phyloP scores from a whole-genome alignment of 148 eudicot genomes.

The Tetragonia tetragonoides region DNA sequence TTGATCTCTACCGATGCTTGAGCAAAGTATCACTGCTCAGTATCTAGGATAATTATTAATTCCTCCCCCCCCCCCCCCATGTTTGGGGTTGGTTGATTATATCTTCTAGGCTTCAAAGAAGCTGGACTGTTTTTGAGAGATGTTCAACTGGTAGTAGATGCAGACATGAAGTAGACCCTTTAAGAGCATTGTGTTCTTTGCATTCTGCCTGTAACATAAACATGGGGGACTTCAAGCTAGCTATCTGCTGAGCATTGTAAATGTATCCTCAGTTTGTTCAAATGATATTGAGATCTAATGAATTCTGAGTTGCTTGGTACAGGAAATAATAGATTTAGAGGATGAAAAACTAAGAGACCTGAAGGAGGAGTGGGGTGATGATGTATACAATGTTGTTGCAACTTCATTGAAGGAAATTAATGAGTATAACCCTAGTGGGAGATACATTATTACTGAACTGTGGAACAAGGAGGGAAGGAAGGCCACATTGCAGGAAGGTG shows the following conservation, averaged over 20 bases:
- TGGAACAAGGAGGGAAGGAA: conserved; percentile 54
- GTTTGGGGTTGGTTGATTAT: too few species aligned
- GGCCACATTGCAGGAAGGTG: conserved; percentile 56
- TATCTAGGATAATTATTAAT: too few species aligned
- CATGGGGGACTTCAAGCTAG: background rate
- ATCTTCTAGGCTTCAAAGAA: background rate
- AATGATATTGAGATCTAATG: background rate
- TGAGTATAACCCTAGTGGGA: conserved; percentile 61
- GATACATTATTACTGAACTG: conserved; percentile 46
- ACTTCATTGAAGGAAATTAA: conserved; percentile 53
- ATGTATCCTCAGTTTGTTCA: conserved; percentile 1
- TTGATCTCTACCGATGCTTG: background rate
- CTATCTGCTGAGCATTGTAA: background rate
- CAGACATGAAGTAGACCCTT: background rate
- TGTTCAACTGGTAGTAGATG: background rate
- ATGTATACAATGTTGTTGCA: conserved; percentile 41
- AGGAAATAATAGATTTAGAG: conserved; percentile 43
- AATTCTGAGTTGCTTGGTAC: conserved; percentile 18
- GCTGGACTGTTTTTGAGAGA: background rate
- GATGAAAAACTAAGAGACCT: conserved; percentile 47
- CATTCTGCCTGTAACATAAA: background rate
- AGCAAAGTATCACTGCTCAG: background rate
- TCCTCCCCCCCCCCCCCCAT: too few species aligned
- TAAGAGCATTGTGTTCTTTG: background rate
- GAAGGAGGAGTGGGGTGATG: conserved; percentile 45